Evolutionary conservation across 164 flowering plant genomes (phyloP).

Genomic region (Aristolochia fimbriata): DNA sequence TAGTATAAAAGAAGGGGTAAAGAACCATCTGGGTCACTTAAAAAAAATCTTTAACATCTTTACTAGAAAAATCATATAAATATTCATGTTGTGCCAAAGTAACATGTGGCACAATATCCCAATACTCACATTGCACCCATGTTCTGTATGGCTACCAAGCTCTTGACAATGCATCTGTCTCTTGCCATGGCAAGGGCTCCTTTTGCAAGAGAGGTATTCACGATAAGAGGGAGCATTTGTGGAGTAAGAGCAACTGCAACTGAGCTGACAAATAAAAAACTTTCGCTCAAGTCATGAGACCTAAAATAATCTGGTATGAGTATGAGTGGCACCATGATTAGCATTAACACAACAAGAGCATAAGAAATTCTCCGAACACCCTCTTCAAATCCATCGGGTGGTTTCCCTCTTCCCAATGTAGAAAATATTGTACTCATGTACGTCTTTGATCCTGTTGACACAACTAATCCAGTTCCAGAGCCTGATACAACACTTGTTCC

Average conservation of each 20-base stretch:
- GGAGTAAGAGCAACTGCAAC: constrained; percentile 75
- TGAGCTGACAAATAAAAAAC: constrained; percentile 53
- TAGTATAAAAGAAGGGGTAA: too few relatives aligned
- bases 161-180: constrained; percentile 69
- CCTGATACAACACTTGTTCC: constrained; percentile 81
- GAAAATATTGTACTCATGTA: constrained; percentile 73
- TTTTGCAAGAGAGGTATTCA: constrained; percentile 65
- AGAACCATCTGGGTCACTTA: too few relatives aligned
- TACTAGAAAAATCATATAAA: neutral
- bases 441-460: constrained; percentile 75
- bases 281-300: constrained; percentile 24
- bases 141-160: constrained; percentile 54
- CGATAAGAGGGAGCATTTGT: constrained; percentile 75
- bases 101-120: neutral
- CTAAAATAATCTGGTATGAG: constrained; percentile 26
- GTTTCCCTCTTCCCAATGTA: constrained; percentile 41
- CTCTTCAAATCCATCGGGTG: constrained; percentile 47
- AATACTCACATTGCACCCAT: constrained; percentile 79
- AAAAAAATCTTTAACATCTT: too few relatives aligned
- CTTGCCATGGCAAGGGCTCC: constrained; percentile 81
- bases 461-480: constrained; percentile 59
- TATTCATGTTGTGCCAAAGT: neutral
- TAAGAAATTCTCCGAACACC: constrained; percentile 48
- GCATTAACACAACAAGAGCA: constrained; percentile 44
- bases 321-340: constrained; percentile 40